phyloP scores from a whole-genome alignment of 169 alveolate genomes.

The Eimeria falciformis region DNA sequence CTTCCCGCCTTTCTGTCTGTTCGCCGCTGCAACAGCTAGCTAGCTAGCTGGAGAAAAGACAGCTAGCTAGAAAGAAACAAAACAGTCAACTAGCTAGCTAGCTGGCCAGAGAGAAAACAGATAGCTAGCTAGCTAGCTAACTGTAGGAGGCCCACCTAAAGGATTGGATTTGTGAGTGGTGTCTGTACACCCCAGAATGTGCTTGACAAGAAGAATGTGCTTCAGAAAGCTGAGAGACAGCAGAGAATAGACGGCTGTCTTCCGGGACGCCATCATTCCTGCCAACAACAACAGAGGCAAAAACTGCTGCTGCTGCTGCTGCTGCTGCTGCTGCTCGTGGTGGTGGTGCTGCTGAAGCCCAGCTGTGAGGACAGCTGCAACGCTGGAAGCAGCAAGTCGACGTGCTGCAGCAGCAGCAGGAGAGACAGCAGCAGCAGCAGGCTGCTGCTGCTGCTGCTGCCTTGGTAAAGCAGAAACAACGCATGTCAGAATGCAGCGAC shows the following conservation, averaged over 20 bases:
- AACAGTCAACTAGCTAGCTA: not conserved
- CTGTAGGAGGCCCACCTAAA: too few species aligned
- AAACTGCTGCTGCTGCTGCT: slow-evolving; percentile 8
- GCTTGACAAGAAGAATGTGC: not conserved
- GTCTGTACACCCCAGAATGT: too few species aligned
- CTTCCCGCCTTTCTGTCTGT: too few species aligned
- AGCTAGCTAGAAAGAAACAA: too few species aligned
- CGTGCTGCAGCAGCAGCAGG: slow-evolving; percentile 4
- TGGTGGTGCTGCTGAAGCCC: not conserved
- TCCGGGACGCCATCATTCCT: not conserved
- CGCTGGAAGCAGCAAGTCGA: slow-evolving; percentile 7
- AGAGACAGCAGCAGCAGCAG: slow-evolving; percentile 4
- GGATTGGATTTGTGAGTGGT: too few species aligned
- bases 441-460: not conserved
- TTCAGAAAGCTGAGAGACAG: not conserved
- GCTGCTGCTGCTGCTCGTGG: slow-evolving; percentile 15
- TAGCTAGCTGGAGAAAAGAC: not conserved
- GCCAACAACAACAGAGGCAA: slow-evolving; percentile 7
- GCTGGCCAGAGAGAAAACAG: not conserved
- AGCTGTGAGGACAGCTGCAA: not conserved
- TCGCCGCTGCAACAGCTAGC: not conserved
- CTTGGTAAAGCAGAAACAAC: not conserved
- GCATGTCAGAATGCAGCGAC: not conserved
- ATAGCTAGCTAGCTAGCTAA: not conserved
- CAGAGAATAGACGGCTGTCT: not conserved